Evolutionary conservation across 2,329 filamentous ascomycete genomes (phyloP), one percentile per base, ranked within the genome.

Genomic region (Xylaria sp.): DNA sequence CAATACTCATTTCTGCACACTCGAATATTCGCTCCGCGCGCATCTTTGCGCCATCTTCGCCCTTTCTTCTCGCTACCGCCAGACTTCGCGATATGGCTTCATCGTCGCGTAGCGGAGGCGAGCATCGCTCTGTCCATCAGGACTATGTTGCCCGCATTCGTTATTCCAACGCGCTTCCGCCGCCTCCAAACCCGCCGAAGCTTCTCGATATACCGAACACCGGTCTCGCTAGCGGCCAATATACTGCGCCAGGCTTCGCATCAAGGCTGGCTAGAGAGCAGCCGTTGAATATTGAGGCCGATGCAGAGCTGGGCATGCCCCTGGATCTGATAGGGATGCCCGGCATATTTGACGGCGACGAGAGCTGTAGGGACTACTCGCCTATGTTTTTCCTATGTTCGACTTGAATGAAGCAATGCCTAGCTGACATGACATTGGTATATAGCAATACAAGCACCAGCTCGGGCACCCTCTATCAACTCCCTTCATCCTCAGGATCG

Each of bases 261-360:
- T 96, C 94, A 55, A 90, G 94, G 72, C 85, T 99, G 74, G 94
- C 93, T 20, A 88, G 95, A 77, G 94, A 97, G 78, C 96, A 98
- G 84, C 93, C 95, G 62, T 86, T 97, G 58, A 98, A 98, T 78
- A 96, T 99, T 70, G 96, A 99, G 82, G 94, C 94, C 37, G 96
- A 99, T 88, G 96, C 94, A 9, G 96, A 99, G 84, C 88, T 98
- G 75, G 96, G 96, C 67, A 98, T 99, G 96, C 94, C 94, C 69
- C 90, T 99, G 78, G 95, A 98, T 80, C 84, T 99, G 74, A 92
- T 98, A 67, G 96, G 96, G 77, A 93, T 98, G 84, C 95, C 95
- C 7, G 94, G 94, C 37, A 91, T 98, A 66, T 98, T 98, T 78
- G 91, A 98, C 77, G 95, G 94, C 67, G 94, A 98, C 80, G 95